phyloP scores from a whole-genome alignment of 192 early-diverging fungal species.

The Gorgonomyces haynaldii region DNA sequence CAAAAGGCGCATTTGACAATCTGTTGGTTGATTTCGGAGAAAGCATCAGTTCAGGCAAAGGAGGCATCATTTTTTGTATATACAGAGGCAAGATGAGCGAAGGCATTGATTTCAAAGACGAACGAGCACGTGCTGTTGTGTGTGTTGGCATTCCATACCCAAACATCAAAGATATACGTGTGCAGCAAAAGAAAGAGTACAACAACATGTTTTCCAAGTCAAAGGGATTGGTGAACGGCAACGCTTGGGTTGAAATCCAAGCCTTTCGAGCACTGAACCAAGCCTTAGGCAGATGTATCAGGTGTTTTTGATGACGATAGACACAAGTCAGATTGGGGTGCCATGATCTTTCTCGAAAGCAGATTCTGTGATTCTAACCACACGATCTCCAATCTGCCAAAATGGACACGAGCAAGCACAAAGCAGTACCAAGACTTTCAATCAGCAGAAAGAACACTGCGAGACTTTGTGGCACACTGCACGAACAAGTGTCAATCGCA shows the following conservation, averaged over 20 bases:
- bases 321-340: slow-evolving; percentile 47
- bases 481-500: too few species aligned
- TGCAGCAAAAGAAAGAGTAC: slow-evolving; percentile 37
- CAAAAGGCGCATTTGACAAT: slow-evolving; percentile 3
- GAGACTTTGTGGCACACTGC: too few species aligned
- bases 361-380: too few species aligned
- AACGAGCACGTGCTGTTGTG: slow-evolving; percentile 20
- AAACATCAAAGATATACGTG: slow-evolving; percentile 12
- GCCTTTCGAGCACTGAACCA: slow-evolving; percentile 51
- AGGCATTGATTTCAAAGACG: slow-evolving; percentile 18
- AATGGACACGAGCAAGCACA: too few species aligned
- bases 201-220: slow-evolving; percentile 17
- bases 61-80: slow-evolving; percentile 12
- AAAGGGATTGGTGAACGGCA: slow-evolving; percentile 20
- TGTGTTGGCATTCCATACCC: slow-evolving; percentile 49
- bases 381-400: too few species aligned
- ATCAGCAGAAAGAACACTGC: too few species aligned
- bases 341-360: slow-evolving; percentile 45
- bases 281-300: slow-evolving; percentile 45
- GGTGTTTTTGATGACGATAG: too few species aligned
- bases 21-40: slow-evolving; percentile 6
- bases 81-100: slow-evolving; percentile 20
- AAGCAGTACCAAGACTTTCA: too few species aligned
- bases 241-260: slow-evolving; percentile 42
- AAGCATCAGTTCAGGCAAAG: not conserved